Evolutionary conservation across 1,139 yeast species (phyloP), one percentile per base, ranked within the genome.

Genomic region (Yamadazyma oceani): DNA sequence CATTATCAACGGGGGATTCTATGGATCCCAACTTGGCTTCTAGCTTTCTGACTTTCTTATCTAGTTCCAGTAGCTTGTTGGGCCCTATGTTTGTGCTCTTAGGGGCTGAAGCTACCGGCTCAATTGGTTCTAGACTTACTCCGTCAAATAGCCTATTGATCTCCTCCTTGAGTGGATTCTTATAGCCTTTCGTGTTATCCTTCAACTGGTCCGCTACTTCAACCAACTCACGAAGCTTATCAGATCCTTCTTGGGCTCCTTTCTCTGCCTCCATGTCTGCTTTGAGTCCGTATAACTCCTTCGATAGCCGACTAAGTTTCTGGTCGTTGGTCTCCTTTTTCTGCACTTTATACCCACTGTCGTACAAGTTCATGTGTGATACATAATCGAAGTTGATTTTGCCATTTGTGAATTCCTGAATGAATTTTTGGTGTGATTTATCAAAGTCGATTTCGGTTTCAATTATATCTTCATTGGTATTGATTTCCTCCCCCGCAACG

Each of bases 281-380:
- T 42, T 42, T 35, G 4, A 74, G 50, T 39, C 73, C 78, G 24
- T 63, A 63, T 30, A 78, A 53, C 44, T 77, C 82, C 22, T 64
- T 50, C 23, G 62, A 52, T 26, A 79, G 66, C 35, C 83, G 51
- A 1, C 66, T 63, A 26, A 79, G 45, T 44, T 64, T 69, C 49
- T 74, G 77, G 14, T 60, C 69, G 7, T 54, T 45, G 0, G 74
- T 66, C 48, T 75, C 80, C 12, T 52, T 54, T 3, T 54, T 53
- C 11, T 36, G 38, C 4, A 58, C 54, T 10, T 42, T 42, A 43
- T 61, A 66, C 1, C 73, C 74, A 14, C 50, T 46, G 5, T 46
- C 43, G 2, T 57, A 55, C 17, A 60, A 44, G 2, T 41, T 36
- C 4, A 42, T 38, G 22, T 46, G 40, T n/a, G 64, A 43, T 9